Conservation (phyloP, 2,329 filamentous ascomycete genomes). For the Didymella keratinophila region DNA sequence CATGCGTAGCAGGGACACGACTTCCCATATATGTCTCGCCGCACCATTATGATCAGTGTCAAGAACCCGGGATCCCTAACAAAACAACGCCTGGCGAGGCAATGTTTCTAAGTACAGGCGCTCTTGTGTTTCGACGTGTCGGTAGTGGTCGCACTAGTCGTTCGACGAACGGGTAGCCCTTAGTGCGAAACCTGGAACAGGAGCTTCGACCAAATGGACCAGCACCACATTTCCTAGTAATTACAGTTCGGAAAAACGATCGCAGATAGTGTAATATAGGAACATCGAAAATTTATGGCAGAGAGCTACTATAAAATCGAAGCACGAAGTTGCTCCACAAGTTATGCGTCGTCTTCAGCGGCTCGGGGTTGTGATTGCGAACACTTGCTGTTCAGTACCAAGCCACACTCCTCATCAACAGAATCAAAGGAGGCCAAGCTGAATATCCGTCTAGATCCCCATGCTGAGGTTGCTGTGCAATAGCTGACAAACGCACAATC, state of each 20-base stretch:
- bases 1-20: conserved; percentile 13
- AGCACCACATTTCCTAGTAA: background rate
- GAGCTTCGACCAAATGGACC: conserved; percentile 3
- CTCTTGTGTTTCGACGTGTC: conserved; percentile 21
- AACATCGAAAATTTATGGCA: background rate
- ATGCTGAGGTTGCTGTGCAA: background rate
- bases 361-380: background rate
- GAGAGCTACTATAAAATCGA: background rate
- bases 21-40: conserved; percentile 23
- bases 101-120: conserved; percentile 24
- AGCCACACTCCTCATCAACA: background rate
- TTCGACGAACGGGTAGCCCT: conserved; percentile 13
- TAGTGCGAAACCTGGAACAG: conserved; percentile 16
- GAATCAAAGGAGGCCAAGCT: background rate
- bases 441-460: background rate
- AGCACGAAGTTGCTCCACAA: background rate
- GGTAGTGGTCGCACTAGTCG: conserved; percentile 22
- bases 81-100: conserved; percentile 15
- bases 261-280: background rate
- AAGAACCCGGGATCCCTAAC: conserved; percentile 10
- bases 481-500: background rate
- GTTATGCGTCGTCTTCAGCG: background rate
- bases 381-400: background rate
- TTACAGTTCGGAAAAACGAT: background rate
- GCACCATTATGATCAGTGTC: conserved; percentile 12